Percentiles rank a stretch among this genome's conserved stretches.
phyloP scores from a whole-genome alignment of 2,329 filamentous ascomycete species.

The Phoma herbarum region DNA sequence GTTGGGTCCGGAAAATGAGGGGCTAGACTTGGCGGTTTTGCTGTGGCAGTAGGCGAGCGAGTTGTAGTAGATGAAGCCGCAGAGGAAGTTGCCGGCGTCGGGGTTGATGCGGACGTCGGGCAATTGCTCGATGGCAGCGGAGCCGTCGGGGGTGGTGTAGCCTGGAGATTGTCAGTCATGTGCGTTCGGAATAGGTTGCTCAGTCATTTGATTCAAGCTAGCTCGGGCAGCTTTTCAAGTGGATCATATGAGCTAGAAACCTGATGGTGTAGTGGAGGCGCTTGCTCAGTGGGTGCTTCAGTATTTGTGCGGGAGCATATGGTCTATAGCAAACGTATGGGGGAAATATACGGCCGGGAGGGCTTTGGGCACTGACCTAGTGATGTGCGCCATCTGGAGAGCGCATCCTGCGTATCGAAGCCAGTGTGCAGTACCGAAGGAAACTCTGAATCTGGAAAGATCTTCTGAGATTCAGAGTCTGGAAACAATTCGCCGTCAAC shows the following conservation, averaged over 20 bases:
- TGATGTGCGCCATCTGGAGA: slow-evolving; percentile 38
- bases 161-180: slow-evolving; percentile 18
- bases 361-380: background rate
- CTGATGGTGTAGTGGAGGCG: too few relatives aligned
- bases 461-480: slow-evolving; percentile 26
- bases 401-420: slow-evolving; percentile 46
- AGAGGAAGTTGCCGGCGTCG: slow-evolving; percentile 50
- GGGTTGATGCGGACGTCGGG: slow-evolving; percentile 41
- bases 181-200: too few relatives aligned
- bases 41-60: slow-evolving; percentile 43
- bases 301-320: too few relatives aligned
- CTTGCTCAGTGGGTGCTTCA: too few relatives aligned
- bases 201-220: too few relatives aligned
- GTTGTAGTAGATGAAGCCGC: slow-evolving; percentile 50
- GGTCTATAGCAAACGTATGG: background rate
- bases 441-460: slow-evolving; percentile 20
- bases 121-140: background rate
- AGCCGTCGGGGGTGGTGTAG: slow-evolving; percentile 8
- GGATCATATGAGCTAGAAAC: too few relatives aligned
- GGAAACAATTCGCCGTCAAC: slow-evolving; percentile 44
- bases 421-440: slow-evolving; percentile 36
- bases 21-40: background rate
- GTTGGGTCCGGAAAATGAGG: background rate
- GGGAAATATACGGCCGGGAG: too few relatives aligned
- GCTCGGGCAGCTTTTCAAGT: too few relatives aligned